Evolutionary conservation across 192 early-diverging fungal species (phyloP), one percentile per base, ranked within the genome.

Genomic region (Linnemannia zychae): DNA sequence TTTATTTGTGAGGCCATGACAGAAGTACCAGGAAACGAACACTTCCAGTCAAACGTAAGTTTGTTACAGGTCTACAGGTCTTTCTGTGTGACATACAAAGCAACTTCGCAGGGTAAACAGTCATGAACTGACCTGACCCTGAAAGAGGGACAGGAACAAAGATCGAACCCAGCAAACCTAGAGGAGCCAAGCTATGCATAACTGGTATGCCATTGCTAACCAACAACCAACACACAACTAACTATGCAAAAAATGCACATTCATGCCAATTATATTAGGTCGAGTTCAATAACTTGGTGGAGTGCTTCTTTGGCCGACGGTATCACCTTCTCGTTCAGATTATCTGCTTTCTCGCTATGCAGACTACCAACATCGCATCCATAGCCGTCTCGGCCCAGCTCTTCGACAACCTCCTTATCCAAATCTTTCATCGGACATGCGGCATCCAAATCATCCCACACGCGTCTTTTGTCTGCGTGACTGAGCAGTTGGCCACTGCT

Each of bases 1-100:
- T 94, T 95, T 80, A 87, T 96, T 67, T 91, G 92, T 73, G 95
- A 96, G 77, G 86, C 91, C 24, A 90, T 94, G 88, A 94, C 93
- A 12, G 88, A 89, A 67, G 91, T 95, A 80, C 89, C 91, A 3
- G 95, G 94, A 22, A 96, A 96, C 80, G 91, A 94, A 57, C 87
- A 87, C 71, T 93, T 94, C 70, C 93, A 95, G 74, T 93, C 92
- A 44, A 84, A 84, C 47, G 82, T 84, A 79, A 71, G 72, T 22
- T 60, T 60, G 13, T 15, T 60, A 3, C 12, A 60, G n/a, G 24
- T 28, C 57, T 11, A n/a, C n/a, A n/a, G n/a, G n/a, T n/a, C n/a
- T 22, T 4, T 3, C 28, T 60, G 57, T 60, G 57, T 60, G 57
- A 60, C 24, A 60, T 11, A 31, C 13, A 11, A 44, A 6, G 40